Conservation (phyloP, 345 rosid genomes). For the Gossypium bickii region DNA sequence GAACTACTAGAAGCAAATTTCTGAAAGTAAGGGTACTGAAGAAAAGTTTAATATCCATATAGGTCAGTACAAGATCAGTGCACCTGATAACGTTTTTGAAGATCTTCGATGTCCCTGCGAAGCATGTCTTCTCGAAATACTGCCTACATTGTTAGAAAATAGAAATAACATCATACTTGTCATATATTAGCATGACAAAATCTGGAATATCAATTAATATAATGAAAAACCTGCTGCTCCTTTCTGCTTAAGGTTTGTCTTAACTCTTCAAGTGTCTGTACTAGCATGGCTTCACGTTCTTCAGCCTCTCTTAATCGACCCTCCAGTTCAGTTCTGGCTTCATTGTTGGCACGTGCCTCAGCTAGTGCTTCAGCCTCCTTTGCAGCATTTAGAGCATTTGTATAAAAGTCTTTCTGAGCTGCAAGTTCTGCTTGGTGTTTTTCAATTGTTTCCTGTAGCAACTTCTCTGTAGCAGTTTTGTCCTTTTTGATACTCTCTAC, state of each 20-base stretch:
- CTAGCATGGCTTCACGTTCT: constrained; percentile 94
- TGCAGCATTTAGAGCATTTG: constrained; percentile 79
- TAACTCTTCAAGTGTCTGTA: constrained; percentile 87
- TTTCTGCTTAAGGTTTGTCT: constrained; percentile 87
- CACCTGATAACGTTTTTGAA: constrained; percentile 93
- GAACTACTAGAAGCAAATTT: constrained; percentile 12
- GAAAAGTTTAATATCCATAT: neutral
- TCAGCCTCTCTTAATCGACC: constrained; percentile 81
- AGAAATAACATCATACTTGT: constrained; percentile 4
- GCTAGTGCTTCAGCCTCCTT: constrained; percentile 95
- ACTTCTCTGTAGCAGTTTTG: constrained; percentile 82
- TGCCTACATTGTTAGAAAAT: constrained; percentile 42
- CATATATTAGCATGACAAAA: constrained; percentile 2
- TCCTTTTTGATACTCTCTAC: constrained; percentile 90
- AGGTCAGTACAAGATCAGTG: constrained; percentile 13
- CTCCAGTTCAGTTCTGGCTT: constrained; percentile 88
- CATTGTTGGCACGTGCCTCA: constrained; percentile 83
- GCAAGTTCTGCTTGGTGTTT: constrained; percentile 86
- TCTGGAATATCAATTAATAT: constrained; percentile 14
- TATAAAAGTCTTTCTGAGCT: constrained; percentile 74
- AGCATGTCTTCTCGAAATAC: constrained; percentile 78
- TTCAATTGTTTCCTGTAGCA: constrained; percentile 96
- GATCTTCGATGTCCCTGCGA: constrained; percentile 77
- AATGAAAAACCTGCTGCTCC: constrained; percentile 81
- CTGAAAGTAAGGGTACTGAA: neutral